Base-by-base conservation (phyloP, 352 stramenopile genomes). In the Pythium aristosporum region DNA sequence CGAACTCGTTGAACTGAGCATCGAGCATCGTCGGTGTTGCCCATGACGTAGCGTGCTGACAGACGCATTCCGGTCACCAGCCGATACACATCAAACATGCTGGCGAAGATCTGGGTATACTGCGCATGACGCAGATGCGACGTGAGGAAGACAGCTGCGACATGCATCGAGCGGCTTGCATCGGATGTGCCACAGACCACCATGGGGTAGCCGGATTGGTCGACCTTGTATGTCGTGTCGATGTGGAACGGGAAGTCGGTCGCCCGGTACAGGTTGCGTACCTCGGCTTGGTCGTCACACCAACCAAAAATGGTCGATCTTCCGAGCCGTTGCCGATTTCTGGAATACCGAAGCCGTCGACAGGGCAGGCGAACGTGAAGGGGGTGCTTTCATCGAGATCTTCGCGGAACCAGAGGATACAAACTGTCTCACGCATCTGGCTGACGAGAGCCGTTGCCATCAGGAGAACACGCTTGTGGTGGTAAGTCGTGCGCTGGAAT, bases 151-250 rank as follows among this genome's bases (percentile, higher is more conserved):
- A 68, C 43, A 1, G 52, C 61, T 15, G 36, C 30, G 15, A 57
- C 13, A n/a, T 62, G 52, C 25, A 68, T 44, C 30, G 16, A 51
- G 2, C 53, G 51, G 16, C 16, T 51, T 12, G 52, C 52, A 30
- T 57, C 61, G n/a, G 61, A 68, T 0, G 43, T 42, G 15, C 60
- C 50, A 21, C 16, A 60, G 32, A 67, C 51, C 10, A 61, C 51
- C 49, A 67, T 41, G 3, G 60, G 51, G 50, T 60, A 61, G 25
- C 28, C 42, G 1, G 28, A 48, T 20, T 56, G 50, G 46, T 67
- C 61, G 50, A 56, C 15, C 51, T 67, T 55, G 59, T 55, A 60
- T 9, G 59, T 66, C 16, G 36, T 47, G 30, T 65, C 58, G 43
- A 64, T 52, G 30, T 66, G 50, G 18, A 66, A 39, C 10, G 50